phyloP scores from a whole-genome alignment of 225 moss, liverwort and hornwort genomes.

The Thuidium tamariscinum region DNA sequence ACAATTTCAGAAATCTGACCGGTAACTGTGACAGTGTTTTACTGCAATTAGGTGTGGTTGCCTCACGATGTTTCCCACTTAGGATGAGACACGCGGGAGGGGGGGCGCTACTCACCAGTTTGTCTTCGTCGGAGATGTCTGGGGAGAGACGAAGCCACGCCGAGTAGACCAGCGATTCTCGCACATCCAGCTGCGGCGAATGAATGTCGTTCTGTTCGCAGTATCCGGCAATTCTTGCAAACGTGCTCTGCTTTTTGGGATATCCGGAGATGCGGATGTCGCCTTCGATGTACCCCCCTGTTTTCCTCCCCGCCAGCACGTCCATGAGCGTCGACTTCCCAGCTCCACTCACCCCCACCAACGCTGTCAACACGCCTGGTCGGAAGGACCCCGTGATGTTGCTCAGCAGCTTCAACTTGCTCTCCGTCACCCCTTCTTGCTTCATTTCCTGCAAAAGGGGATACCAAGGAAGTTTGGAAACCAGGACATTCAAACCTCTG shows the following conservation, averaged over 20 bases:
- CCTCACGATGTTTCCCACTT: neutral
- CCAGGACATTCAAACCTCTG: neutral
- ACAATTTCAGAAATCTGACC: neutral
- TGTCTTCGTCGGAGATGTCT: constrained; percentile 14
- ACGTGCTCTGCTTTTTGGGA: constrained; percentile 33
- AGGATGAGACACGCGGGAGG: neutral
- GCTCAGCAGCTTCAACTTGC: constrained; percentile 21
- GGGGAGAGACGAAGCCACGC: constrained; percentile 49
- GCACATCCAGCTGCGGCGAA: constrained; percentile 34
- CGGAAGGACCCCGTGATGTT: constrained; percentile 34
- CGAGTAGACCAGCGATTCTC: constrained; percentile 39
- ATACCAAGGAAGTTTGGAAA: neutral
- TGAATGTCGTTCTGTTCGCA: constrained; percentile 54
- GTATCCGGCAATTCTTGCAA: constrained; percentile 35
- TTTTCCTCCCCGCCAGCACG: constrained; percentile 44
- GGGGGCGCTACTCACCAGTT: constrained; percentile 4
- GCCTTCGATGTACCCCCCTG: constrained; percentile 42
- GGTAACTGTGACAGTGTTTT: neutral
- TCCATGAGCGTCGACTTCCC: constrained; percentile 53
- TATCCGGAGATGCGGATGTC: constrained; percentile 32
- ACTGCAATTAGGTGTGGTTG: neutral
- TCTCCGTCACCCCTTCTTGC: constrained; percentile 16
- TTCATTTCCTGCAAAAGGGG: constrained; percentile 30
- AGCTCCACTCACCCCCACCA: constrained; percentile 46
- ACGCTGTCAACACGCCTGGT: constrained; percentile 34